A percentile compares a stretch with the other conserved stretches of the same genome.
These are phyloP conservation scores for Eucalyptus sideroxylon DNA, from an alignment of 345 rosid species.

Conservation along the genomic window DNA sequence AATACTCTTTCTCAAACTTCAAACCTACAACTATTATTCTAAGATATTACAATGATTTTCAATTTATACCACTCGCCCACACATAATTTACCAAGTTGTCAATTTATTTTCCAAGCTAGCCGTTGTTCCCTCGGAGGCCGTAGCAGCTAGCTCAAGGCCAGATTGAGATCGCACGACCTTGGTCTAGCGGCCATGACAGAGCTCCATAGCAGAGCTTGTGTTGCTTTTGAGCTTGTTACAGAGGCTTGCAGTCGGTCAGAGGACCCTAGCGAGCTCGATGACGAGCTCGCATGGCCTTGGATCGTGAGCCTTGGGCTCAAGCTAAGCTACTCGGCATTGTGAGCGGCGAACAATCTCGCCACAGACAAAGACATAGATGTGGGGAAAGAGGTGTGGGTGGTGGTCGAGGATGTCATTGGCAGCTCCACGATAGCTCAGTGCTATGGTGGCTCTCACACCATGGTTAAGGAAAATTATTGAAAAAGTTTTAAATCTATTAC, in stretches of 20 bases:
- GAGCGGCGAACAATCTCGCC: background rate
- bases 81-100: background rate
- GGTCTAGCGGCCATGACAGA: background rate
- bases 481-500: no score
- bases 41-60: background rate
- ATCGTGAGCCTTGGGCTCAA: background rate
- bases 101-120: background rate
- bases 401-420: background rate
- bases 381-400: accelerated
- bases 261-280: background rate
- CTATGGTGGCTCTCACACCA: background rate
- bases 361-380: background rate
- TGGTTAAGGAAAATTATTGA: no score
- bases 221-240: background rate
- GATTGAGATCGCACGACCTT: background rate
- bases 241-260: background rate
- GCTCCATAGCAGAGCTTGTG: background rate
- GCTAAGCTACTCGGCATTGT: background rate
- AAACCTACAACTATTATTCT: background rate
- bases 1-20: background rate
- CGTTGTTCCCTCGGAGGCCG: background rate
- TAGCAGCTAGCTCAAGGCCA: background rate
- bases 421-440: background rate
- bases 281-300: background rate
- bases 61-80: background rate